Conservation (phyloP, 2,329 filamentous ascomycete species). For the Paecilomyces variotii region DNA sequence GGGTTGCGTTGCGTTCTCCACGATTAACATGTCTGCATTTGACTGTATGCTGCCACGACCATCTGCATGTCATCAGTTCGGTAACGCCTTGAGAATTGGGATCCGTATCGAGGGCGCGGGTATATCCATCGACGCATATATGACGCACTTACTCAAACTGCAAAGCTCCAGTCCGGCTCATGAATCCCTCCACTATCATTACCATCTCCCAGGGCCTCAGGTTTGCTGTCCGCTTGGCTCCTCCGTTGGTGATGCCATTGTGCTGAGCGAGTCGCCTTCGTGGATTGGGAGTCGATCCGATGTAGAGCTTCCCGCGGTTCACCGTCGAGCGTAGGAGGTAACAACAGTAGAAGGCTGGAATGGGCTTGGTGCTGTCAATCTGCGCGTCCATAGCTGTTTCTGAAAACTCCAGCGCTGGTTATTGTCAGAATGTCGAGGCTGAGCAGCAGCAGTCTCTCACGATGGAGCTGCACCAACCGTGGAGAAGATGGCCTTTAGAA, state of each 20-base stretch:
- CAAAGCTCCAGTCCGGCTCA: constrained; percentile 74
- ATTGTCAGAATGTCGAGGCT: neutral
- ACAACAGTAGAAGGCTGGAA: constrained; percentile 87
- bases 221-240: constrained; percentile 66
- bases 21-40: constrained; percentile 68
- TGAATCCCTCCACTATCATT: constrained; percentile 78
- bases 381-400: constrained; percentile 45
- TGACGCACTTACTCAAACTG: constrained; percentile 72
- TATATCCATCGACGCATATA: too few species aligned
- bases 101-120: too few species aligned
- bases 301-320: constrained; percentile 62
- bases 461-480: neutral
- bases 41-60: constrained; percentile 86
- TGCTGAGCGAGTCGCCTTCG: constrained; percentile 79
- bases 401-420: neutral
- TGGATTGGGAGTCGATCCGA: constrained; percentile 87
- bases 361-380: constrained; percentile 72
- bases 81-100: constrained; percentile 1
- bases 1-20: constrained; percentile 50
- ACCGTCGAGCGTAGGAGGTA: constrained; percentile 84
- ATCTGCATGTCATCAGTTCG: constrained; percentile 45
- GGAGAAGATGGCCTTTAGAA: neutral
- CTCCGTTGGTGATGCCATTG: constrained; percentile 76
- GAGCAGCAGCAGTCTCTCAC: neutral
- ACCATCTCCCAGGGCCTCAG: constrained; percentile 89